Evolutionary conservation across 768 basidiomycete species (phyloP), one percentile per base, ranked within the genome.

Genomic region (Amanita rimosa): DNA sequence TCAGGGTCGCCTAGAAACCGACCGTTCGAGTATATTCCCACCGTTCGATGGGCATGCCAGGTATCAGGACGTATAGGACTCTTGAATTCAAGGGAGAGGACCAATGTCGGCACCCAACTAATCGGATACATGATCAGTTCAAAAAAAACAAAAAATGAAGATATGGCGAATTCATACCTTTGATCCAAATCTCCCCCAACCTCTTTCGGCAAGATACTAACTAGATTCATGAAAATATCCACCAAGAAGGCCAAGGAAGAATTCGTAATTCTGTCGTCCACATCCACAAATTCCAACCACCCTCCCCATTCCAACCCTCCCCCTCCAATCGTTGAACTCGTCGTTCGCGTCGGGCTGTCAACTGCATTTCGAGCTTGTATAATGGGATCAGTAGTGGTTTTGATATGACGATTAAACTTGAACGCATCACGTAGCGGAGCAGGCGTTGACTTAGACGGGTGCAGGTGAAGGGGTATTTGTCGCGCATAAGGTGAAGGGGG

Each of bases 41-140:
- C 75, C 0, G 77, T 80, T 8, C 78, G 72, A 49, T 59, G 53
- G 0, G 80, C 68, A 56, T 75, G 63, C 8, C n/a, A n/a, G 22
- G 57, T 51, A 21, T 53, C 52, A 3, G 67, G 56, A 6, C 81
- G 77, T 34, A 84, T 69, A 10, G 74, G 75, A 29, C 70, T 69
- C 56, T 81, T 83, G 67, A 81, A 85, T 53, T 83, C 80, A 19
- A 85, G 53, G 1, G 74, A 64, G 51, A 84, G 65, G 0, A 71
- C 68, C 63, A 85, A 67, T 0, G 83, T 85, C 11, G 81, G 79
- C 56, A 65, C 76, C 83, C 81, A 83, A 34, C 78, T 80, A 46
- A 50, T 8, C 27, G 22, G 5, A 24, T 24, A 24, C 19, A n/a
- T n/a, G n/a, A 29, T 9, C 19, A 31, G 13, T 8, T 17, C 29